Evolutionary conservation across 163 green algal species (phyloP), one percentile per base, ranked within the genome.

Genomic region (Chlamydomonas reinhardtii): DNA sequence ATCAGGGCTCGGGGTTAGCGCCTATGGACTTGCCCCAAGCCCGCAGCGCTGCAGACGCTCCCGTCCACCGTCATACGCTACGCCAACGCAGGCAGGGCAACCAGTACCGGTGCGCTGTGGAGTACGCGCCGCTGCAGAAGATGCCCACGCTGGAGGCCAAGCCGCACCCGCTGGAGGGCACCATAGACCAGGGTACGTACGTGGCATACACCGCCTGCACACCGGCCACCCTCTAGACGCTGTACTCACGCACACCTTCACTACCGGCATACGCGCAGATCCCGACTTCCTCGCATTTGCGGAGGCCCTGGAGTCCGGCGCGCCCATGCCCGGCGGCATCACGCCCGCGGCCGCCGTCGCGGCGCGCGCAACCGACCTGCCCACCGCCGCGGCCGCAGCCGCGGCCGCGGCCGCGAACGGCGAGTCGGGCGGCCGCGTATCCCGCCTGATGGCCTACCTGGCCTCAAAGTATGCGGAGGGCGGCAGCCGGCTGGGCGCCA

Each of bases 101-200:
- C 68, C 94, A 96, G 89, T 95, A 94, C 86, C 87, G 88, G 71
- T 91, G 86, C 77, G 85, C 64, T n/a, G 93, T 98, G 34, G 95
- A 98, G 87, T 98, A 96, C 88, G 95, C 95, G 0, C 94, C 95
- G 0, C 96, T 92, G 74, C 95, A 97, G 61, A 93, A 93, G 73
- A 90, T 96, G 2, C 64, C 88, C 15, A 20, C 59, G 1, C 59
- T 74, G 4, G 77, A 88, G 24, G 76, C 74, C 14, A 96, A 96
- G 82, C 87, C 90, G 17, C 92, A 96, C 70, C 89, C 91, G 0
- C 79, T 92, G 61, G 94, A 97, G 76, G 94, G 94, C 62, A 97
- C 95, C 22, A 91, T 98, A 5, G 91, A 97, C 19, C 90, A 94
- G 59, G 95, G 95, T 83, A 81, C 35, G 66, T 56, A 14, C 11